These are phyloP conservation scores for Graphiopsis chlorocephala DNA, from an alignment of 2,329 filamentous ascomycete species.

Conservation along the genomic window DNA sequence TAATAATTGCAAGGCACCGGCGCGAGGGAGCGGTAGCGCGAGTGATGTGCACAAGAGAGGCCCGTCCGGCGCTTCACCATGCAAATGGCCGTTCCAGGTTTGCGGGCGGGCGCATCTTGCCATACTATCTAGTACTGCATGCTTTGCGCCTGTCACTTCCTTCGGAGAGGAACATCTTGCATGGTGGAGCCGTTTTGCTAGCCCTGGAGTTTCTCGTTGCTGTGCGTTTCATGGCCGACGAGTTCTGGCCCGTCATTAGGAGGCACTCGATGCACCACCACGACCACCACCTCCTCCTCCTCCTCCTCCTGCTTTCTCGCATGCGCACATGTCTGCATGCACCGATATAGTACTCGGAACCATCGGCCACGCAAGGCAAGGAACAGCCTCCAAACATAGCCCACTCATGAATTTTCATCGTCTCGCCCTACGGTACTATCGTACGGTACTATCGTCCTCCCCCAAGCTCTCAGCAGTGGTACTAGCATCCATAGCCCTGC, in stretches of 20 bases:
- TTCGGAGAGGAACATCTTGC: neutral
- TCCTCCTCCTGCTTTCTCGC: neutral
- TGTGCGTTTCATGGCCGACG: neutral
- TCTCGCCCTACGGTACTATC: neutral
- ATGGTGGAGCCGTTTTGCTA: neutral
- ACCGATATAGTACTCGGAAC: neutral
- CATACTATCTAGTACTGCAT: no score
- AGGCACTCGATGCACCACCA: neutral
- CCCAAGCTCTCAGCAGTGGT: neutral
- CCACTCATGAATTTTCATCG: neutral
- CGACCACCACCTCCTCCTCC: neutral
- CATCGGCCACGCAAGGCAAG: neutral
- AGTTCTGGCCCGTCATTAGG: neutral
- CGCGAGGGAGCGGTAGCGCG: neutral
- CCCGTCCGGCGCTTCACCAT: slow-evolving; percentile 1
- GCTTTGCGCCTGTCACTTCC: neutral
- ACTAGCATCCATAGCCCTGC: neutral
- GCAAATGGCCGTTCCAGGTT: neutral
- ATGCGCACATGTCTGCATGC: neutral
- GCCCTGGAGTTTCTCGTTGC: neutral
- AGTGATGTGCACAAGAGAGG: slow-evolving; percentile 1
- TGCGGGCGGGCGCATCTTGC: neutral
- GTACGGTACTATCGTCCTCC: neutral
- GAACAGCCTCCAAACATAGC: neutral
- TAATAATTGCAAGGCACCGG: neutral